phyloP scores from a whole-genome alignment of 768 basidiomycete species.

The Termitomyces sp. region DNA sequence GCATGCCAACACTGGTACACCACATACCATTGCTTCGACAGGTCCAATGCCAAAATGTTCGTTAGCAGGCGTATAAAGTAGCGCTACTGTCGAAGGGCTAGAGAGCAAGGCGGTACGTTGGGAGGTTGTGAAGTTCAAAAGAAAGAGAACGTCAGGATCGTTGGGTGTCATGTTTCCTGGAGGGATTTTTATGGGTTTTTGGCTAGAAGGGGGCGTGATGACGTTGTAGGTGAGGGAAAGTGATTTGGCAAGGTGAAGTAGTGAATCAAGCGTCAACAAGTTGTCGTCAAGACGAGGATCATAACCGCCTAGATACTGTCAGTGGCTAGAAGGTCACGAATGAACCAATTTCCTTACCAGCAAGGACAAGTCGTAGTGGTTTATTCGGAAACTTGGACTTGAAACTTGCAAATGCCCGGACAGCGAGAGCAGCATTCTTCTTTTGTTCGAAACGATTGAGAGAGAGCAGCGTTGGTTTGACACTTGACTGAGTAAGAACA shows the following conservation, averaged over 20 bases:
- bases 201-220: conserved; percentile 41
- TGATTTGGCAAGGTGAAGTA: conserved; percentile 53
- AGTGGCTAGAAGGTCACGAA: neutral
- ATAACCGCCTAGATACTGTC: conserved; percentile 63
- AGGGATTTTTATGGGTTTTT: conserved; percentile 27
- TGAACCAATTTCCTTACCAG: conserved; percentile 40
- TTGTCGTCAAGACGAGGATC: conserved; percentile 88
- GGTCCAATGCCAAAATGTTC: conserved; percentile 99
- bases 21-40: conserved; percentile 90
- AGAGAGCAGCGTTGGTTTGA: conserved; percentile 73
- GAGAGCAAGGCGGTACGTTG: conserved; percentile 82
- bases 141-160: conserved; percentile 68
- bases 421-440: conserved; percentile 83
- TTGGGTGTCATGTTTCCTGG: conserved; percentile 29
- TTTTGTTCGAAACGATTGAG: conserved; percentile 95
- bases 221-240: conserved; percentile 55
- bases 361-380: conserved; percentile 67
- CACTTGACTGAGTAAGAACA: conserved; percentile 24
- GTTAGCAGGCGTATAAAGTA: conserved; percentile 91
- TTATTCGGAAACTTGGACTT: conserved; percentile 22
- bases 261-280: conserved; percentile 53
- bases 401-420: conserved; percentile 68
- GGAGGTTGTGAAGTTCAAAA: conserved; percentile 84
- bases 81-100: conserved; percentile 55
- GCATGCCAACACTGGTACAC: conserved; percentile 85